Percentiles rank a stretch among this genome's conserved stretches.
phyloP scores from a whole-genome alignment of 176 grass and related monocot species.

The Paspalum vaginatum region DNA sequence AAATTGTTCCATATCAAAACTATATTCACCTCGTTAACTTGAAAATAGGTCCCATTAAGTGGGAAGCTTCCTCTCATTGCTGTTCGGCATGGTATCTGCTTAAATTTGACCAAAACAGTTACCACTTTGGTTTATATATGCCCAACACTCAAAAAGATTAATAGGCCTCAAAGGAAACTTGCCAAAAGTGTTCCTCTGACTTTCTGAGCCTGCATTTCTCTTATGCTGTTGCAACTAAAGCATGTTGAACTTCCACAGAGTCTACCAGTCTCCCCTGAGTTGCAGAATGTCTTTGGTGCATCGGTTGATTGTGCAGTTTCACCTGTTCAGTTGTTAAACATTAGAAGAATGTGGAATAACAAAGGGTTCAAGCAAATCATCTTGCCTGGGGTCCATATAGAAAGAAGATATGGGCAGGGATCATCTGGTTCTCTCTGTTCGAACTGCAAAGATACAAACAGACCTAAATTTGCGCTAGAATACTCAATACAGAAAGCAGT shows the following conservation, averaged over 20 bases:
- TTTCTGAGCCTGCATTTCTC: slow-evolving; percentile 67
- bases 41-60: slow-evolving; percentile 89
- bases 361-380: slow-evolving; percentile 28
- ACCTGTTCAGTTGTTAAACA: slow-evolving; percentile 45
- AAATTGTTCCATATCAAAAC: background rate
- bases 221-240: slow-evolving; percentile 69
- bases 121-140: slow-evolving; percentile 27
- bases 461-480: slow-evolving; percentile 31
- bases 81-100: slow-evolving; percentile 86
- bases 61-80: slow-evolving; percentile 91
- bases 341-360: slow-evolving; percentile 19
- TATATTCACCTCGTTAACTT: slow-evolving; percentile 75
- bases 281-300: slow-evolving; percentile 70
- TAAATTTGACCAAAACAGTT: slow-evolving; percentile 46
- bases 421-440: slow-evolving; percentile 79
- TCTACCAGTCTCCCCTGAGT: slow-evolving; percentile 57
- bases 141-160: slow-evolving; percentile 11
- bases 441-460: slow-evolving; percentile 49
- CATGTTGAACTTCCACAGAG: slow-evolving; percentile 68
- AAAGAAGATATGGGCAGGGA: slow-evolving; percentile 80
- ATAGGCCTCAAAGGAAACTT: slow-evolving; percentile 20
- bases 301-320: slow-evolving; percentile 88
- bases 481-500: slow-evolving; percentile 17
- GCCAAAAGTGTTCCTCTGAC: slow-evolving; percentile 88
- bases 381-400: slow-evolving; percentile 90